phyloP scores from a whole-genome alignment of 2,329 filamentous ascomycete species.

The Fusarium mexicanum region DNA sequence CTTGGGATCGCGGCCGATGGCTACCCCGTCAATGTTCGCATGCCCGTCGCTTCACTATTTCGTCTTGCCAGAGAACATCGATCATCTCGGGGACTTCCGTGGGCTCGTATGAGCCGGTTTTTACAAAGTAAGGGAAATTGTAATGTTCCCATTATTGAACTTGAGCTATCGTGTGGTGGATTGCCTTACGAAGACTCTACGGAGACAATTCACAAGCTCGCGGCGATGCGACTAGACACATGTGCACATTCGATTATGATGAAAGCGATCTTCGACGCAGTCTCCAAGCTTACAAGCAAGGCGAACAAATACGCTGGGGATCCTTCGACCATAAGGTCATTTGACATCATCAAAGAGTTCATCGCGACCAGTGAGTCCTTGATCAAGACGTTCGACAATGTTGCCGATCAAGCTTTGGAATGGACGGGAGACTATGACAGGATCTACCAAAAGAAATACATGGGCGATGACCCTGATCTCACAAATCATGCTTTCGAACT shows the following conservation, averaged over 20 bases:
- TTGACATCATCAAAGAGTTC: neutral
- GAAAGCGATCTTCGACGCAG: neutral
- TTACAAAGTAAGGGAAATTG: neutral
- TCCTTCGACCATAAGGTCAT: neutral
- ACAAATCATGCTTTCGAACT: neutral
- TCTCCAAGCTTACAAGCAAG: neutral
- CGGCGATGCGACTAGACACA: neutral
- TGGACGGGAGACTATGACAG: neutral
- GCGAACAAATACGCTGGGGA: neutral
- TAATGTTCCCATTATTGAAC: neutral
- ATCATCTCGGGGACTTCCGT: neutral
- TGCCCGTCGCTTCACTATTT: neutral
- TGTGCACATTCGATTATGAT: neutral
- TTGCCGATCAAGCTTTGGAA: neutral
- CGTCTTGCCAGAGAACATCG: neutral
- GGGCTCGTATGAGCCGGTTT: neutral
- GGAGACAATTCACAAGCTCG: neutral
- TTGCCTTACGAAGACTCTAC: neutral
- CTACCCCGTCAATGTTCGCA: neutral
- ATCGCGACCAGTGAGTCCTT: neutral
- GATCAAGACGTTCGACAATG: neutral
- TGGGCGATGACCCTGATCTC: neutral
- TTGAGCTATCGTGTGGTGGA: neutral
- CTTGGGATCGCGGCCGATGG: neutral
- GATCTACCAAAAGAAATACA: neutral